Evolutionary conservation across 495 filamentous ascomycete species (phyloP).

Genomic region (Hyaloscypha bicolor): DNA sequence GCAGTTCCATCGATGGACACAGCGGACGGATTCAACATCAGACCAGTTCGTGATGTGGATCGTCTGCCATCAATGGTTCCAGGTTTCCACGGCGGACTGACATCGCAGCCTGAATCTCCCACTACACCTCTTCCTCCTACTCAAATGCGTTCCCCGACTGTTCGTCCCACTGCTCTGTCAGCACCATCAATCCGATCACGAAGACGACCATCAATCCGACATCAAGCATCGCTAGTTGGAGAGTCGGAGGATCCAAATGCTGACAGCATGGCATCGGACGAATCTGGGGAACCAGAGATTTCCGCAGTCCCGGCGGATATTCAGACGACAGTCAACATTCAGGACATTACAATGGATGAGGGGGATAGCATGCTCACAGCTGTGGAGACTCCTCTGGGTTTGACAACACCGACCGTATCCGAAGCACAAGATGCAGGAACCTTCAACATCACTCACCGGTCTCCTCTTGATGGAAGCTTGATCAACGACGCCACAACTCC

Average conservation of each 20-base stretch:
- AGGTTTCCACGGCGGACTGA: slow-evolving; percentile 66
- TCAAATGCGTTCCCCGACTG: slow-evolving; percentile 49
- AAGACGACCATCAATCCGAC: slow-evolving; percentile 77
- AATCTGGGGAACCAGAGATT: slow-evolving; percentile 63
- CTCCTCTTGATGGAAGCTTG: slow-evolving; percentile 83
- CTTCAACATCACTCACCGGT: slow-evolving; percentile 95
- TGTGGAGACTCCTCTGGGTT: slow-evolving; percentile 70
- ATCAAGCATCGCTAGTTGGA: slow-evolving; percentile 84
- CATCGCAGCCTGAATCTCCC: slow-evolving; percentile 90
- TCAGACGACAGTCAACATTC: slow-evolving; percentile 73
- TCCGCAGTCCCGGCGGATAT: slow-evolving; percentile 48
- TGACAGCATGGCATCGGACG: slow-evolving; percentile 75
- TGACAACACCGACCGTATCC: slow-evolving; percentile 77
- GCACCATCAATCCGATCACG: slow-evolving; percentile 45
- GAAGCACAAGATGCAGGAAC: slow-evolving; percentile 69
- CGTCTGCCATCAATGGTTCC: slow-evolving; percentile 85
- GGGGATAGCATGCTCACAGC: slow-evolving; percentile 77
- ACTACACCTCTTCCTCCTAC: slow-evolving; percentile 81
- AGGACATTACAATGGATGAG: slow-evolving; percentile 75
- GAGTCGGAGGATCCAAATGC: slow-evolving; percentile 84
- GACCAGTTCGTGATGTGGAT: slow-evolving; percentile 84
- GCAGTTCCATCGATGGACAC: slow-evolving; percentile 74
- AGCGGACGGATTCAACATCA: slow-evolving; percentile 71
- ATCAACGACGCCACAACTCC: slow-evolving; percentile 63
- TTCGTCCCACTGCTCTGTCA: slow-evolving; percentile 53